These are phyloP conservation scores for Penicillium sp. DNA, from an alignment of 2,329 filamentous ascomycete species.

Conservation along the genomic window DNA sequence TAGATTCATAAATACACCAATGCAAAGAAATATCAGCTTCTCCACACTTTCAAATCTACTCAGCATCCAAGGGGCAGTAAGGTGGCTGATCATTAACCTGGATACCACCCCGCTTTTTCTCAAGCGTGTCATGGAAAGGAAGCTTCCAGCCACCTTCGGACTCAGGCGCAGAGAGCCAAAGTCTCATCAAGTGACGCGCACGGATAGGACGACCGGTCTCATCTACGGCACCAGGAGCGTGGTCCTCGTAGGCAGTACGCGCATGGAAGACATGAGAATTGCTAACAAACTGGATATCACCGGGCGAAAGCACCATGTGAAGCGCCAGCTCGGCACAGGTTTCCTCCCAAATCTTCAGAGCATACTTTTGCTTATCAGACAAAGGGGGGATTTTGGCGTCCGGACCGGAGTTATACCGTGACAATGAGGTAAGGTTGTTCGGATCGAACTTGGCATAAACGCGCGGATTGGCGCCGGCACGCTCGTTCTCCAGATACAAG, in stretches of 20 bases:
- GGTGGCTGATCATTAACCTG: slow-evolving; percentile 28
- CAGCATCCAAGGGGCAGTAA: slow-evolving; percentile 27
- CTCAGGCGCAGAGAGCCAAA: slow-evolving; percentile 27
- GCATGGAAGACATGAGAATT: slow-evolving; percentile 31
- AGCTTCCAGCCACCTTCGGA: slow-evolving; percentile 29
- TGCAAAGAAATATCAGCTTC: background rate
- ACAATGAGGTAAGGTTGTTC: slow-evolving; percentile 73
- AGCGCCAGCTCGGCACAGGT: slow-evolving; percentile 25
- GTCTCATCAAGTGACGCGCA: slow-evolving; percentile 28
- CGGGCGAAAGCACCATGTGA: slow-evolving; percentile 29
- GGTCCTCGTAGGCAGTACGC: slow-evolving; percentile 28
- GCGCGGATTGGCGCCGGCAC: slow-evolving; percentile 51
- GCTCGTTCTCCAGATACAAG: slow-evolving; percentile 69
- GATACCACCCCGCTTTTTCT: slow-evolving; percentile 30
- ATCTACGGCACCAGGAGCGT: slow-evolving; percentile 23
- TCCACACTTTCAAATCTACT: slow-evolving; percentile 7
- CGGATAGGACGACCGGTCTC: slow-evolving; percentile 20
- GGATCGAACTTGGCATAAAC: slow-evolving; percentile 72
- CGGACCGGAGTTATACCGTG: slow-evolving; percentile 62
- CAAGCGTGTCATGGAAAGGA: slow-evolving; percentile 24
- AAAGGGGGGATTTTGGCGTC: slow-evolving; percentile 27
- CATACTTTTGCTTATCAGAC: slow-evolving; percentile 26
- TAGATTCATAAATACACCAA: background rate
- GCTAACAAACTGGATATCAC: slow-evolving; percentile 30
- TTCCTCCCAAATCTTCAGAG: slow-evolving; percentile 26